Base-by-base conservation (phyloP, 2,329 filamentous ascomycete genomes). In the Trichoderma atroviride region DNA sequence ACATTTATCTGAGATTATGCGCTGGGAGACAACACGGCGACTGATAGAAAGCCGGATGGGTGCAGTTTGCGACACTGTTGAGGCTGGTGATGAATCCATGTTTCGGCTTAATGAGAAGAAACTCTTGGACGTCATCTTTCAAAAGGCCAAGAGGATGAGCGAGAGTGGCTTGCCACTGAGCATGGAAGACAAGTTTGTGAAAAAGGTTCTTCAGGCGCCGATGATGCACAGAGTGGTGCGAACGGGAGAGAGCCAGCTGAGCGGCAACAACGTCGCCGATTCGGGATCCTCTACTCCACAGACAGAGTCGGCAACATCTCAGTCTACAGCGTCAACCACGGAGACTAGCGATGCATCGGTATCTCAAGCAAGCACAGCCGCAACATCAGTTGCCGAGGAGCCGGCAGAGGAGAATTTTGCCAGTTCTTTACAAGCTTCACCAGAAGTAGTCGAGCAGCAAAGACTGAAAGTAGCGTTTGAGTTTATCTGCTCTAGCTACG, bases 161-260 rank as follows among this genome's bases (percentile, higher is more conserved):
- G 79, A 82, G 5, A 82, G 81, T 0, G 88, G 89, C 0, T 81
- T 98, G 11, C 94, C 96, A 1, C 81, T 83, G 7, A 97, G 91
- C 74, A 87, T 99, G 85, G 95, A 97, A 77, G 92, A 96, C 58
- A 90, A 88, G 53, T 96, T 97, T 74, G 88, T 99, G 10, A 87
- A 85, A 63, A 91, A 91, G 75, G 87, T 87, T 2, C 83, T 99
- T 5, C 92, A 96, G 74, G 87, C 89, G 5, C 95, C 96, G 0
- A 82, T 92, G 74, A 88, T 88, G 37, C 84, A 94, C 52, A 90
- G 86, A 75, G 85, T 88, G 57, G 86, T 87, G 61, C 72, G 73
- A 11, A 16, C 71, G 5, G 69, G 68, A 3, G 69, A 73, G n/a
- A 66, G 69, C 16, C 64, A 69, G 1, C 61, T 70, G 47, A n/a